Conservation (phyloP, 2,329 filamentous ascomycete genomes). For the Cryphonectria radicalis region DNA sequence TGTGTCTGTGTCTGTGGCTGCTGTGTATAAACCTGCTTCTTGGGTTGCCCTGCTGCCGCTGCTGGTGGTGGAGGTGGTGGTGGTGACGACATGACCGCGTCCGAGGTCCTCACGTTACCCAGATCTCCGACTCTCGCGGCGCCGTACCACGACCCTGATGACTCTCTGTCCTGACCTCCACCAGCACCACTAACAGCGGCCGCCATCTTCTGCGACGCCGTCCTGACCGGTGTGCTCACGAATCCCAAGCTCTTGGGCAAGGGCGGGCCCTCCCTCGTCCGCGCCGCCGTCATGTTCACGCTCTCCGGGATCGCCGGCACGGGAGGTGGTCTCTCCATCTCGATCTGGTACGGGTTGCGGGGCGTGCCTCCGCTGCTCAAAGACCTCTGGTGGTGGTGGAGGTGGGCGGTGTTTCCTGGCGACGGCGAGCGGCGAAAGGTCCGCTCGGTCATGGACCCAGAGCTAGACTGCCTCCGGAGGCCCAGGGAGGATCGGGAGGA, state of each 20-base stretch:
- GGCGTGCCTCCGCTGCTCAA: constrained; percentile 38
- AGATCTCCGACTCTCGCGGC: constrained; percentile 48
- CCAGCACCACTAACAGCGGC: neutral
- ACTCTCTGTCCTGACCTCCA: constrained; percentile 33
- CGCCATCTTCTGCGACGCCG: constrained; percentile 56
- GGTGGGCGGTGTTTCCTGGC: constrained; percentile 49
- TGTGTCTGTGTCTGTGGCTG: neutral
- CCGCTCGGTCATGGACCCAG: constrained; percentile 83
- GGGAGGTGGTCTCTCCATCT: constrained; percentile 67
- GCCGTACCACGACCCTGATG: constrained; percentile 54
- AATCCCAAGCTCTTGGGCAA: constrained; percentile 43
- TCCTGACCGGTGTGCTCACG: constrained; percentile 50
- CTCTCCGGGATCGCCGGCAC: constrained; percentile 73
- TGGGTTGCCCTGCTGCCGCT: neutral
- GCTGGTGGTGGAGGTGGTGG: constrained; percentile 6
- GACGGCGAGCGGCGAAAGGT: constrained; percentile 79
- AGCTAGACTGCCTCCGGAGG: constrained; percentile 70
- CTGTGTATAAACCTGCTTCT: neutral
- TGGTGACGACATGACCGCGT: constrained; percentile 43
- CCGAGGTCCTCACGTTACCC: constrained; percentile 50
- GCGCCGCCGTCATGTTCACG: constrained; percentile 36
- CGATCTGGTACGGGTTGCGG: constrained; percentile 27
- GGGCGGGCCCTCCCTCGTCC: constrained; percentile 31
- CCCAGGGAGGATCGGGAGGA: constrained; percentile 33
- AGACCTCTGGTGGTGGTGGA: constrained; percentile 24